These are phyloP conservation scores for Cyamopsis tetragonoloba DNA, from an alignment of 306 rosid species.

Conservation along the genomic window DNA sequence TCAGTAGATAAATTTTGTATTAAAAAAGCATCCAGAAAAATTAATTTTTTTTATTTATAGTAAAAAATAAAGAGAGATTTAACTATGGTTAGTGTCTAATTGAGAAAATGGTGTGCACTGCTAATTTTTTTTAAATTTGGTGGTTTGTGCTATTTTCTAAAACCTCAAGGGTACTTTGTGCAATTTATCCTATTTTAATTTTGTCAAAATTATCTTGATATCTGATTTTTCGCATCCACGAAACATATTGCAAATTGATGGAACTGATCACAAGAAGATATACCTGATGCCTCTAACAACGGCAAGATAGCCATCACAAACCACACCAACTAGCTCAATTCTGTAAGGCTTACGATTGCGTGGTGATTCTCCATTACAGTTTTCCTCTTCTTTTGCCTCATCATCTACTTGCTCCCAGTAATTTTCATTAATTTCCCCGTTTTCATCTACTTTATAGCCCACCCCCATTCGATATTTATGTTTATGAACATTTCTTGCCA, in stretches of 20 bases:
- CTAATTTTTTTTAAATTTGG: too few species aligned
- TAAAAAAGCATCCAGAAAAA: too few species aligned
- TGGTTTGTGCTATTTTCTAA: too few species aligned
- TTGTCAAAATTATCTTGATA: too few species aligned
- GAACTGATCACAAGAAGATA: not conserved
- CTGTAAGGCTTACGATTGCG: conserved; percentile 56
- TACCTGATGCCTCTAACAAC: conserved; percentile 91
- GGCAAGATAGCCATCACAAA: conserved; percentile 90
- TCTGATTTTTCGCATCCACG: not conserved
- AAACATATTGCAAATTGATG: not conserved
- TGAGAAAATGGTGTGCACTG: too few species aligned
- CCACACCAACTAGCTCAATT: conserved; percentile 91
- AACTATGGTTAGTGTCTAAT: too few species aligned
- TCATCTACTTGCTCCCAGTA: conserved; percentile 73
- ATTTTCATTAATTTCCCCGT: conserved; percentile 61
- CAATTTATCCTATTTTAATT: too few species aligned
- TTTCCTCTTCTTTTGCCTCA: conserved; percentile 35
- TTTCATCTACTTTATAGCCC: conserved; percentile 67
- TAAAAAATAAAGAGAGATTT: too few species aligned
- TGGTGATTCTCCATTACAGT: not conserved
- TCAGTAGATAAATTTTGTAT: too few species aligned
- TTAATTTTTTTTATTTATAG: too few species aligned
- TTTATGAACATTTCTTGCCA: conserved; percentile 84
- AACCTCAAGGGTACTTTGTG: too few species aligned
- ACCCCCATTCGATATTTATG: conserved; percentile 76